Conservation (phyloP, 805 yeast genomes). For the Saturnispora besseyi region DNA sequence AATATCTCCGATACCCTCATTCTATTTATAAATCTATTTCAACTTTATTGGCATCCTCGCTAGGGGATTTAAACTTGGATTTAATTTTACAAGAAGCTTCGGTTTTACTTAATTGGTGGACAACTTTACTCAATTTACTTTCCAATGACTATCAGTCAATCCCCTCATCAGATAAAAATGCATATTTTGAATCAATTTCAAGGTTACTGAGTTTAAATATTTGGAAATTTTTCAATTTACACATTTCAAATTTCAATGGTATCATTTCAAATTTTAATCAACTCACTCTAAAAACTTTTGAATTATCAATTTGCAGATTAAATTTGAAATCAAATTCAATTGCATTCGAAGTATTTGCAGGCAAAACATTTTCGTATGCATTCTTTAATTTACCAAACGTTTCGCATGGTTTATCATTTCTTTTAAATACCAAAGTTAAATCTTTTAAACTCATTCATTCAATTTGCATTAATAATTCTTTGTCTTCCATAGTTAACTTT, state of each 20-base stretch:
- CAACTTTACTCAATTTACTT: constrained; percentile 30
- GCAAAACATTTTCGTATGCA: constrained; percentile 60
- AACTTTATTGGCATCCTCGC: constrained; percentile 6
- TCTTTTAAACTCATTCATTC: constrained; percentile 29
- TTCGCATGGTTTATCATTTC: constrained; percentile 46
- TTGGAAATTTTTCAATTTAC: constrained; percentile 28
- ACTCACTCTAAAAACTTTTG: constrained; percentile 43
- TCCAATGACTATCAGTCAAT: constrained; percentile 28
- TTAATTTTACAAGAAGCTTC: constrained; percentile 6
- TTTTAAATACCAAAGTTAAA: constrained; percentile 45
- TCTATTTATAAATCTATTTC: constrained; percentile 5
- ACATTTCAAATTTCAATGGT: constrained; percentile 16
- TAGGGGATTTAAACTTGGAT: constrained; percentile 7
- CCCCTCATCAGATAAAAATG: constrained; percentile 39
- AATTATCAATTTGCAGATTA: constrained; percentile 40
- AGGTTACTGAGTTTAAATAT: constrained; percentile 39
- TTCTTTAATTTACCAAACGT: constrained; percentile 48
- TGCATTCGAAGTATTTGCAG: constrained; percentile 56
- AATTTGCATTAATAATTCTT: constrained; percentile 14
- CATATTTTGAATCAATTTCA: constrained; percentile 46
- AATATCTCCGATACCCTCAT: constrained; percentile 29
- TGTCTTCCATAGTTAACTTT: constrained; percentile 5
- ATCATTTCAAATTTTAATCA: constrained; percentile 23
- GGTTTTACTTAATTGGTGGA: constrained; percentile 43
- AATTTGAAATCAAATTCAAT: constrained; percentile 41